Percentiles rank a stretch among this genome's conserved stretches.
Evolutionary conservation across 2,329 filamentous ascomycete species (phyloP).

Genomic region (Aspergillus fructus): DNA sequence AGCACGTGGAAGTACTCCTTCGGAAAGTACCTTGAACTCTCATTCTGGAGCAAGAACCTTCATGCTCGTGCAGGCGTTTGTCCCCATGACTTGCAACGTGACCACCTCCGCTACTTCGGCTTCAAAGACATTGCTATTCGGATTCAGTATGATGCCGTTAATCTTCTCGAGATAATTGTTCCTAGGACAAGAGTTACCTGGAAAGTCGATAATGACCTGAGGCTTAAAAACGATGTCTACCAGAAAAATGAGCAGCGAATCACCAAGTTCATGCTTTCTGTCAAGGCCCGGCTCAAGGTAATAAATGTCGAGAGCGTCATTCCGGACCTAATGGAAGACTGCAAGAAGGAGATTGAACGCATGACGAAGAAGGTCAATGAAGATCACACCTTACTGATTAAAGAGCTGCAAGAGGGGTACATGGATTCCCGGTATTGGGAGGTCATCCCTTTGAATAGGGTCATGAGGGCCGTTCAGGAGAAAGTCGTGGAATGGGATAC

Average conservation of each 20-base stretch:
- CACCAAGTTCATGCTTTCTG: slow-evolving; percentile 81
- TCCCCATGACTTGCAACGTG: slow-evolving; percentile 85
- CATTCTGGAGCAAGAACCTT: slow-evolving; percentile 89
- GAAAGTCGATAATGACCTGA: slow-evolving; percentile 94
- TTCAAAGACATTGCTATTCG: slow-evolving; percentile 80
- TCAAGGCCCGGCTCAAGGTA: slow-evolving; percentile 77
- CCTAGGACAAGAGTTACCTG: slow-evolving; percentile 88
- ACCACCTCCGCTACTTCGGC: slow-evolving; percentile 91
- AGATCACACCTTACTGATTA: slow-evolving; percentile 72
- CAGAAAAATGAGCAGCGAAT: slow-evolving; percentile 77
- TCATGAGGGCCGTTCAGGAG: slow-evolving; percentile 86
- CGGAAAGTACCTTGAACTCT: slow-evolving; percentile 95
- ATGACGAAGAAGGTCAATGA: slow-evolving; percentile 78
- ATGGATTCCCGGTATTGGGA: slow-evolving; percentile 96
- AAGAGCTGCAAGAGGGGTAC: slow-evolving; percentile 83
- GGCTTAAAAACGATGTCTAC: slow-evolving; percentile 89
- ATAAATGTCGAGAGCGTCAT: slow-evolving; percentile 91
- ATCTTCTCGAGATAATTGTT: slow-evolving; percentile 90
- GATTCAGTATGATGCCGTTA: slow-evolving; percentile 89
- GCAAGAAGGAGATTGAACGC: slow-evolving; percentile 75
- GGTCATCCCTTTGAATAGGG: slow-evolving; percentile 86
- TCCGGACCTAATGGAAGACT: slow-evolving; percentile 80
- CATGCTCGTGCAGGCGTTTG: slow-evolving; percentile 74
- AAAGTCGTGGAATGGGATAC: slow-evolving; percentile 93
- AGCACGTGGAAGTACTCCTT: slow-evolving; percentile 98